Conservation (phyloP, 140 eudicot species). For the Anethum foeniculum region DNA sequence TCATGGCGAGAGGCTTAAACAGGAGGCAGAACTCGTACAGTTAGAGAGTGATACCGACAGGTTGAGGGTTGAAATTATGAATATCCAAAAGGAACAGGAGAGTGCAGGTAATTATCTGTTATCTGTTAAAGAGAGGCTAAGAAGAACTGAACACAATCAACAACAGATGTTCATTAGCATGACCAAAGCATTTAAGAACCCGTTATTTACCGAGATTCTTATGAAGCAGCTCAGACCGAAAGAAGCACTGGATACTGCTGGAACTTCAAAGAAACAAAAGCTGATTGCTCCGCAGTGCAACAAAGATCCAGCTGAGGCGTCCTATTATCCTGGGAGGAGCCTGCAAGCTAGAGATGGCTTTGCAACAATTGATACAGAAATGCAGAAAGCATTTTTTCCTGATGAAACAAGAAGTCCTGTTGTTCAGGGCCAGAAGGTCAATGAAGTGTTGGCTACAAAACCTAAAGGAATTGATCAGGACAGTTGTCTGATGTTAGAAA, state of each 20-base stretch:
- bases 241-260: slow-evolving; percentile 22
- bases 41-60: slow-evolving; percentile 33
- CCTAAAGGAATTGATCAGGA: slow-evolving; percentile 31
- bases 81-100: slow-evolving; percentile 53
- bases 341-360: slow-evolving; percentile 29
- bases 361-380: slow-evolving; percentile 31
- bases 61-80: slow-evolving; percentile 41
- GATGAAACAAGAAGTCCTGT: slow-evolving; percentile 40
- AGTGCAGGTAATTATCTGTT: slow-evolving; percentile 29
- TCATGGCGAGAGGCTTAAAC: slow-evolving; percentile 15
- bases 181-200: slow-evolving; percentile 46
- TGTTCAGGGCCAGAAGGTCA: slow-evolving; percentile 23
- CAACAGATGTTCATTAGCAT: slow-evolving; percentile 40
- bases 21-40: slow-evolving; percentile 40
- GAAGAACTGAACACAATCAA: slow-evolving; percentile 42
- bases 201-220: slow-evolving; percentile 29
- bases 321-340: slow-evolving; percentile 1
- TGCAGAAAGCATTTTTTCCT: slow-evolving; percentile 25
- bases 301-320: slow-evolving; percentile 6
- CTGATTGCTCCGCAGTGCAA: slow-evolving; percentile 17
- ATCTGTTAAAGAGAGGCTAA: slow-evolving; percentile 38
- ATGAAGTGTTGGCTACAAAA: slow-evolving; percentile 20
- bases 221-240: slow-evolving; percentile 35
- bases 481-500: slow-evolving; percentile 67
- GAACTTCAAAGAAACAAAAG: slow-evolving; percentile 36